Conservation (phyloP, 257 asterid genomes). For the Capsicum pubescens region DNA sequence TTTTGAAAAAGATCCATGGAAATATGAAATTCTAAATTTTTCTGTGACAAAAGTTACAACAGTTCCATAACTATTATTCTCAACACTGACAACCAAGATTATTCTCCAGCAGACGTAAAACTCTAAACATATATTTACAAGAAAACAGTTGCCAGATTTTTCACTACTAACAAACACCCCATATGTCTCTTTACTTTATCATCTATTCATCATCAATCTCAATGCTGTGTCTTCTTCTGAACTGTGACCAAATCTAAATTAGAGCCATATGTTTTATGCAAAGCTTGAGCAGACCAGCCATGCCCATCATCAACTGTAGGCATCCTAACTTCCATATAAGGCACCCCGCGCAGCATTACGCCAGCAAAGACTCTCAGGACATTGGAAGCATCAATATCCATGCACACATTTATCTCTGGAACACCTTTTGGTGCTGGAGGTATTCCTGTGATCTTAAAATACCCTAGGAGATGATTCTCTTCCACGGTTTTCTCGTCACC, state of each 20-base stretch:
- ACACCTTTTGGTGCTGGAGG: slow-evolving; percentile 77
- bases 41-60: background rate
- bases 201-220: slow-evolving; percentile 32
- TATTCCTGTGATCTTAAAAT: slow-evolving; percentile 71
- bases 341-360: slow-evolving; percentile 55
- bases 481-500: slow-evolving; percentile 55
- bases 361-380: slow-evolving; percentile 68
- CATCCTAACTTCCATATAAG: slow-evolving; percentile 84
- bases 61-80: background rate
- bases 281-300: slow-evolving; percentile 88
- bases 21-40: background rate
- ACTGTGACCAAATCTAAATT: slow-evolving; percentile 63
- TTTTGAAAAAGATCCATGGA: background rate
- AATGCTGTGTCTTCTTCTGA: slow-evolving; percentile 53
- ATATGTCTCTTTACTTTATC: background rate
- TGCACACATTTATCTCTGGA: slow-evolving; percentile 71
- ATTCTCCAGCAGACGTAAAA: background rate
- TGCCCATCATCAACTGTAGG: slow-evolving; percentile 87
- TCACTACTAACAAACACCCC: background rate
- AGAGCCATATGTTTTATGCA: slow-evolving; percentile 60
- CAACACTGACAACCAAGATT: background rate
- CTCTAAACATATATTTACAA: background rate
- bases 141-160: background rate
- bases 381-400: slow-evolving; percentile 76
- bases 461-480: slow-evolving; percentile 76